phyloP scores from a whole-genome alignment of 2,329 filamentous ascomycete species.

The Colletotrichum nymphaeae region DNA sequence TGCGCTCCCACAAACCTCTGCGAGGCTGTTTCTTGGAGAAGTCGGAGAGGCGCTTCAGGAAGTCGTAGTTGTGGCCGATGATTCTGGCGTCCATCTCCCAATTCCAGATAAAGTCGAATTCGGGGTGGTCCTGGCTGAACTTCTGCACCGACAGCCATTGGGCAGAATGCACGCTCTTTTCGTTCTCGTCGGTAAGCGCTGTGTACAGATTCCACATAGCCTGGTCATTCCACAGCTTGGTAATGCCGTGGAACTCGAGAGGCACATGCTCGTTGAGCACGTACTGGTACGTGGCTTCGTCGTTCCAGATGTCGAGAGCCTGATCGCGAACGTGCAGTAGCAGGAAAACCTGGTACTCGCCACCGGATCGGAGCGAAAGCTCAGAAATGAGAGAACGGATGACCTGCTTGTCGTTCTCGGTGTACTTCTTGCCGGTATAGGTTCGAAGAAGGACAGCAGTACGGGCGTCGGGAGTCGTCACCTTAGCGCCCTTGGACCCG shows the following conservation, averaged over 20 bases:
- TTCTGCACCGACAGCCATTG: constrained; percentile 82
- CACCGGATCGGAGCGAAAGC: constrained; percentile 78
- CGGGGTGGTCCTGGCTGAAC: constrained; percentile 79
- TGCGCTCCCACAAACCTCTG: constrained; percentile 79
- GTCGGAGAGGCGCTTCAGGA: constrained; percentile 72
- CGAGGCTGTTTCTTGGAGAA: constrained; percentile 77
- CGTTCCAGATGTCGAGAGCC: constrained; percentile 67
- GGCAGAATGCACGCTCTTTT: constrained; percentile 65
- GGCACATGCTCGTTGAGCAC: constrained; percentile 74
- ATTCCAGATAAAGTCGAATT: constrained; percentile 88
- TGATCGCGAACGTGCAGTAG: constrained; percentile 82
- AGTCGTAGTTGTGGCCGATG: constrained; percentile 84
- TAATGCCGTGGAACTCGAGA: constrained; percentile 75
- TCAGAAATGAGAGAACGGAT: constrained; percentile 85
- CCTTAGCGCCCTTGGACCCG: constrained; percentile 16
- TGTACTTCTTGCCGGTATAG: constrained; percentile 80
- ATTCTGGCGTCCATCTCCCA: constrained; percentile 88
- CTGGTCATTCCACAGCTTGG: constrained; percentile 79
- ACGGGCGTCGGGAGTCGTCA: constrained; percentile 48
- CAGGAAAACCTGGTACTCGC: constrained; percentile 84
- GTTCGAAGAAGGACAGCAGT: constrained; percentile 82
- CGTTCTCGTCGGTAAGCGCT: constrained; percentile 72
- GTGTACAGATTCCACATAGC: constrained; percentile 84
- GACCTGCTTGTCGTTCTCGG: constrained; percentile 81
- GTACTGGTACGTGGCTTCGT: constrained; percentile 67